Evolutionary conservation across 345 rosid genomes (phyloP).

Genomic region (Anacardium occidentale): DNA sequence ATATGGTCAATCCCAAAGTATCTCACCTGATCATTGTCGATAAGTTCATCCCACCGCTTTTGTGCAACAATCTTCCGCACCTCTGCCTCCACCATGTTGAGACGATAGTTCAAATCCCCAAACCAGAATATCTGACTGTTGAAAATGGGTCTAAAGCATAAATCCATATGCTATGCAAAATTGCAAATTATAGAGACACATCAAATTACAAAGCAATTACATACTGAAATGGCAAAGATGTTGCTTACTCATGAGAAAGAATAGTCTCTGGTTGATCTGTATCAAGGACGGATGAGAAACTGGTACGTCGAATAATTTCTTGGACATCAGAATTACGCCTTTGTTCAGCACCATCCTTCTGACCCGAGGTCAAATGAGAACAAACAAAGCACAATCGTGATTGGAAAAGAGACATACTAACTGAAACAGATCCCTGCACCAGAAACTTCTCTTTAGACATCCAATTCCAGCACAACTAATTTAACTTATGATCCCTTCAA

Average conservation of each 20-base stretch:
- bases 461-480: slow-evolving; percentile 8
- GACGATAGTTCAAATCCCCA: slow-evolving; percentile 94
- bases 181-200: neutral
- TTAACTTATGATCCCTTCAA: no score
- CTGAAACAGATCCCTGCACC: slow-evolving; percentile 94
- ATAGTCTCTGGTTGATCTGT: slow-evolving; percentile 77
- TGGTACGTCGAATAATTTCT: slow-evolving; percentile 80
- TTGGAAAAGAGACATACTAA: slow-evolving; percentile 92
- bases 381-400: slow-evolving; percentile 95
- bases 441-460: slow-evolving; percentile 24
- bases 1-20: neutral
- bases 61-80: slow-evolving; percentile 72
- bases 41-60: slow-evolving; percentile 77
- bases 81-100: slow-evolving; percentile 68
- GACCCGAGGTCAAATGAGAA: slow-evolving; percentile 97
- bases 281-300: slow-evolving; percentile 68
- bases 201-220: neutral
- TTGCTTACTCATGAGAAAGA: slow-evolving; percentile 84
- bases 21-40: slow-evolving; percentile 76
- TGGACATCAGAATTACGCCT: slow-evolving; percentile 86
- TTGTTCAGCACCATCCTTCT: slow-evolving; percentile 84
- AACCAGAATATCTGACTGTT: slow-evolving; percentile 96
- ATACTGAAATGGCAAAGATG: neutral
- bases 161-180: slow-evolving; percentile 4
- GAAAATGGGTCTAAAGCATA: slow-evolving; percentile 19